These are phyloP conservation scores for Pythium guiyangense DNA, from an alignment of 352 stramenopile species.

Conservation along the genomic window DNA sequence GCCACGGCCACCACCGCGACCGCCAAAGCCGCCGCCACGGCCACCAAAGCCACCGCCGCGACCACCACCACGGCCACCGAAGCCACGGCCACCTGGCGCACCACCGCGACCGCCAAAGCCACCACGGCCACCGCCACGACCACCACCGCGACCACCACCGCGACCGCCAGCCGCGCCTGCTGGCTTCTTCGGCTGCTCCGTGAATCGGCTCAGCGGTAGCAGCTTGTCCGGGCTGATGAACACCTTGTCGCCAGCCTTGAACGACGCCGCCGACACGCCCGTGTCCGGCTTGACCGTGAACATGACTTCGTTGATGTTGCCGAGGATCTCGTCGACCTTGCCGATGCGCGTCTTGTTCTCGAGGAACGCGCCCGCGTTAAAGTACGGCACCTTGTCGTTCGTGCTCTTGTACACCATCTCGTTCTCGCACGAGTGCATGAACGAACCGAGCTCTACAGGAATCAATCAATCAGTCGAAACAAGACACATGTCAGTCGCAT, in stretches of 20 bases:
- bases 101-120: conserved; percentile 33
- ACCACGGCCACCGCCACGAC: conserved; percentile 23
- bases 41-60: conserved; percentile 13
- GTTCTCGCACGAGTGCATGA: conserved; percentile 96
- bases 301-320: conserved; percentile 94
- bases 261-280: conserved; percentile 93
- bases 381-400: conserved; percentile 96
- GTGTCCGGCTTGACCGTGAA: conserved; percentile 97
- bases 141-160: conserved; percentile 36
- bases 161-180: conserved; percentile 32
- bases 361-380: conserved; percentile 97
- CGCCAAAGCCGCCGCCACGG: conserved; percentile 21
- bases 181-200: conserved; percentile 83
- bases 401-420: conserved; percentile 98
- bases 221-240: conserved; percentile 98
- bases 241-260: conserved; percentile 97
- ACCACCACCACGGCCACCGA: conserved; percentile 21
- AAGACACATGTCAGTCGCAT: neutral
- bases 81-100: conserved; percentile 22
- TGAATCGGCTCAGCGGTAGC: conserved; percentile 95
- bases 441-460: conserved; percentile 91
- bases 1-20: conserved; percentile 26
- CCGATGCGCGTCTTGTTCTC: conserved; percentile 99
- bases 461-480: conserved; percentile 4
- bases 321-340: conserved; percentile 99